phyloP scores from a whole-genome alignment of 176 grass and related monocot species.

The Coix lacrymajobi region DNA sequence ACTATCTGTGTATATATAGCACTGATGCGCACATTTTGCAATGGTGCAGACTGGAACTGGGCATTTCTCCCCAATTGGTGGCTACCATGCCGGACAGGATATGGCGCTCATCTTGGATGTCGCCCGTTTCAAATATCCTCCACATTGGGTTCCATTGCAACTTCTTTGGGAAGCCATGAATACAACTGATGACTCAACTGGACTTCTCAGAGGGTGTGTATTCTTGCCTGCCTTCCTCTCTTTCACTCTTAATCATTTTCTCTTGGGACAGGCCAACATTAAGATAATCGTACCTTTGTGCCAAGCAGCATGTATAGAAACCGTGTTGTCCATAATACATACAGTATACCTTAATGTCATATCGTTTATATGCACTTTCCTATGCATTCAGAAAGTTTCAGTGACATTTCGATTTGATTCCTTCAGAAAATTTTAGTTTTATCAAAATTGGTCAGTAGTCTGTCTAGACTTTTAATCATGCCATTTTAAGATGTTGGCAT shows the following conservation, averaged over 20 bases:
- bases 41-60: constrained; percentile 74
- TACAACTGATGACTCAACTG: constrained; percentile 78
- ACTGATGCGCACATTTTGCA: not conserved
- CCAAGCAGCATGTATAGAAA: not conserved
- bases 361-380: not conserved
- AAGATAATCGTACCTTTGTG: not conserved
- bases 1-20: not conserved
- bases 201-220: constrained; percentile 60
- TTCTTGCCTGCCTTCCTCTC: not conserved
- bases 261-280: not conserved
- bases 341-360: not conserved
- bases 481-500: constrained; percentile 15
- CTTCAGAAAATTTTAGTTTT: not conserved
- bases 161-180: constrained; percentile 96
- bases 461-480: not conserved
- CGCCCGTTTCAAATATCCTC: constrained; percentile 94
- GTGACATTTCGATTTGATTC: not conserved
- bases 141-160: constrained; percentile 85
- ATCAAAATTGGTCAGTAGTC: not conserved
- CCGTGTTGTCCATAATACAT: not conserved
- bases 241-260: not conserved
- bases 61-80: constrained; percentile 94
- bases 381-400: not conserved
- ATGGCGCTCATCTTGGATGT: constrained; percentile 95
- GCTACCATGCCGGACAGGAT: constrained; percentile 73